Evolutionary conservation across 163 green algal genomes (phyloP).

Genomic region (Chlorella variabilis): DNA sequence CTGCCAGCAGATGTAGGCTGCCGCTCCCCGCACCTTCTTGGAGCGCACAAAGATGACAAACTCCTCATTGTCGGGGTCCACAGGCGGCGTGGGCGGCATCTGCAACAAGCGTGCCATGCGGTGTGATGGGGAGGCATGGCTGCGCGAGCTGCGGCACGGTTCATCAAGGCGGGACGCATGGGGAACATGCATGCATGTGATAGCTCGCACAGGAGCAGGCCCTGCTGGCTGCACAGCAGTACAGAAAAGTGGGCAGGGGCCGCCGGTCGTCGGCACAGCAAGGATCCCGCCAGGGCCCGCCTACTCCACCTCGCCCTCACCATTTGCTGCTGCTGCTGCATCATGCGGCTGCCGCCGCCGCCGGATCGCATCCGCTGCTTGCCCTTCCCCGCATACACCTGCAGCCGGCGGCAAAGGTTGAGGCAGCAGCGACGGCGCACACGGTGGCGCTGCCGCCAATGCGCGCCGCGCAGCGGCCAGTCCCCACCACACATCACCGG

Average conservation of each 20-base stretch:
- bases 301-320: neutral
- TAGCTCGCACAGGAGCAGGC: too few relatives aligned
- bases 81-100: conserved; percentile 66
- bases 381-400: conserved; percentile 46
- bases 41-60: conserved; percentile 89
- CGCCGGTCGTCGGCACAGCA: too few relatives aligned
- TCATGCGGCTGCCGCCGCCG: conserved; percentile 11
- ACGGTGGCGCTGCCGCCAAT: neutral
- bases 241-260: too few relatives aligned
- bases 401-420: neutral
- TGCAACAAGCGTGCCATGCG: conserved; percentile 20
- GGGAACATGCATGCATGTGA: too few relatives aligned
- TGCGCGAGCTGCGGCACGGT: too few relatives aligned
- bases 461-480: neutral
- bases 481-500: neutral
- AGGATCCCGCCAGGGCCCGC: too few relatives aligned
- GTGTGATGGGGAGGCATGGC: neutral
- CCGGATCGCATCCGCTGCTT: conserved; percentile 50
- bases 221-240: too few relatives aligned
- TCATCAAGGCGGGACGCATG: too few relatives aligned
- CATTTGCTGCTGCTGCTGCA: conserved; percentile 25
- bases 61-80: conserved; percentile 90
- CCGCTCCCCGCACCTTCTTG: conserved; percentile 43
- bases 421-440: too few relatives aligned
- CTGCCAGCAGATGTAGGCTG: too few relatives aligned